Percentiles rank a stretch among this genome's conserved stretches.
Evolutionary conservation across 106 monocot species (phyloP).

Genomic region (Narthecium ossifragum): DNA sequence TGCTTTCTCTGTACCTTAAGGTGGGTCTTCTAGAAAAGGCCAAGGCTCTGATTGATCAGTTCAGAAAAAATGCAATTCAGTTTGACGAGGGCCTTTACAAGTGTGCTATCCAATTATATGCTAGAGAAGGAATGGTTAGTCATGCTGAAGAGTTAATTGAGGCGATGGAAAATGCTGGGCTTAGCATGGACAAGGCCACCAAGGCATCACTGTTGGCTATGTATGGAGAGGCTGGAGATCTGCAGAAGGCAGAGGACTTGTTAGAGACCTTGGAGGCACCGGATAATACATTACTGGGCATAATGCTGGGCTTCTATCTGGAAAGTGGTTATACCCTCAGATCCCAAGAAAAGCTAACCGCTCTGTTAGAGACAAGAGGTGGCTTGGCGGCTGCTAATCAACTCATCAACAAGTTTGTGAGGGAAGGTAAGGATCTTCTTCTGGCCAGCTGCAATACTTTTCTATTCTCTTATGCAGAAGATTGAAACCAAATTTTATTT

Average conservation of each 20-base stretch:
- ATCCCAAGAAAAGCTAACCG: constrained; percentile 42
- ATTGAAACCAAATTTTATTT: background rate
- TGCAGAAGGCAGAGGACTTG: constrained; percentile 57
- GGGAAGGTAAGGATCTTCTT: constrained; percentile 55
- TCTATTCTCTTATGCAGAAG: background rate
- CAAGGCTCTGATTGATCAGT: constrained; percentile 46
- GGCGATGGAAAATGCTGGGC: constrained; percentile 52
- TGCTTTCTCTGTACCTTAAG: constrained; percentile 70
- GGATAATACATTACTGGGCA: constrained; percentile 41
- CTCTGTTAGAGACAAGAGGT: constrained; percentile 35
- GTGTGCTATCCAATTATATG: constrained; percentile 59
- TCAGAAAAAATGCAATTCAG: constrained; percentile 39
- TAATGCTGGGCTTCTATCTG: constrained; percentile 60
- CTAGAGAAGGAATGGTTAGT: constrained; percentile 48
- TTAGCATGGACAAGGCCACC: constrained; percentile 39
- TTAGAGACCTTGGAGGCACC: constrained; percentile 50
- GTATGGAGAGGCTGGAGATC: constrained; percentile 61
- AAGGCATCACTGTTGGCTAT: constrained; percentile 57
- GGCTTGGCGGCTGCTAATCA: constrained; percentile 53
- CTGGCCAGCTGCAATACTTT: background rate
- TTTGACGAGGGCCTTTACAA: constrained; percentile 67
- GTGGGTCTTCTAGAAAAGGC: constrained; percentile 78
- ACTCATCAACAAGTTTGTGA: constrained; percentile 70
- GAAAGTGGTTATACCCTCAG: constrained; percentile 35
- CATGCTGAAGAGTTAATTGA: constrained; percentile 60